These are phyloP conservation scores for Starmerella stigmatis DNA, from an alignment of 805 yeast genomes.

Conservation along the genomic window DNA sequence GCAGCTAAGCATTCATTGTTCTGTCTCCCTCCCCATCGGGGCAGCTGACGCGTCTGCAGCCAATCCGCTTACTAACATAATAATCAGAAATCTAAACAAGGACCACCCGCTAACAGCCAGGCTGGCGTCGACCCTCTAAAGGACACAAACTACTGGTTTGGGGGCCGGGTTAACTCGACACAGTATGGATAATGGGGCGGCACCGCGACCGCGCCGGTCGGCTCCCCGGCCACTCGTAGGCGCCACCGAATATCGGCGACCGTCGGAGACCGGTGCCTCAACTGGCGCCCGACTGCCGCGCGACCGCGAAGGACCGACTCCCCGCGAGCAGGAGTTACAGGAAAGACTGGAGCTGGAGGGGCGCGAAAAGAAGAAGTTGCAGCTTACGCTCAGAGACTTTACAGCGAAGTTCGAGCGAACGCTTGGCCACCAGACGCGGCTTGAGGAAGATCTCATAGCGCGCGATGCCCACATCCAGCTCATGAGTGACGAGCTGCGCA, in stretches of 20 bases:
- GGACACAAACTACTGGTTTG: no score
- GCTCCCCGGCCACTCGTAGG: not conserved
- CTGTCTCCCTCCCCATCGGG: no score
- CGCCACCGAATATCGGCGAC: not conserved
- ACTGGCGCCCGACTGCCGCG: not conserved
- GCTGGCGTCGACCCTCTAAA: not conserved
- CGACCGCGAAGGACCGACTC: not conserved
- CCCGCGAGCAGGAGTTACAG: not conserved
- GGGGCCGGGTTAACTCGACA: no score
- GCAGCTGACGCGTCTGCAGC: no score
- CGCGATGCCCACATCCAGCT: constrained; percentile 19
- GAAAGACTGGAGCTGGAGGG: not conserved
- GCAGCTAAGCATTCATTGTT: no score
- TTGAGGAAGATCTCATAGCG: constrained; percentile 27
- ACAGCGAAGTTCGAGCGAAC: not conserved
- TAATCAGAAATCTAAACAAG: not conserved
- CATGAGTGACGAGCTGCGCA: constrained; percentile 21
- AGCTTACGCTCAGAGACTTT: constrained; percentile 5
- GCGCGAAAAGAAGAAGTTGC: not conserved
- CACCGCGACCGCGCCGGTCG: constrained; percentile 2
- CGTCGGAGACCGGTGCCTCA: not conserved
- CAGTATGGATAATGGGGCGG: not conserved
- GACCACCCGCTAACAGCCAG: not conserved
- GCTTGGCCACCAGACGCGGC: constrained; percentile 13
- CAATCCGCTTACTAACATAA: no score